Evolutionary conservation across 2,329 filamentous ascomycete genomes (phyloP).

Genomic region (Orbilia javanica): DNA sequence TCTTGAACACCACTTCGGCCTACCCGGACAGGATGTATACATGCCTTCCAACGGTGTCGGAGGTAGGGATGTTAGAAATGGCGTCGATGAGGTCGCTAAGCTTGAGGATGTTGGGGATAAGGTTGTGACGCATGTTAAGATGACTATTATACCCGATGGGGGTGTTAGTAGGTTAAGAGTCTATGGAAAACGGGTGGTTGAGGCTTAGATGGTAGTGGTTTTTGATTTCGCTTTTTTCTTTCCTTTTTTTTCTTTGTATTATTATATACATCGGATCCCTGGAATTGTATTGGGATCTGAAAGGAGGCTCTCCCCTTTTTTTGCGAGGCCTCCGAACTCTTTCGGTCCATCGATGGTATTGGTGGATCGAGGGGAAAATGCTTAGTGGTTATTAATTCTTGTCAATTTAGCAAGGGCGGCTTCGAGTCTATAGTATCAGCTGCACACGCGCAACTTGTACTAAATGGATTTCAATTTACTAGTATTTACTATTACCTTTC

Average conservation of each 20-base stretch:
- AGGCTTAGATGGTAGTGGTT: background rate
- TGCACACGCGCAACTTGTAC: background rate
- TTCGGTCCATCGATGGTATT: too few relatives aligned
- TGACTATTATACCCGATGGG: constrained; percentile 93
- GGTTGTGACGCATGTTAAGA: constrained; percentile 83
- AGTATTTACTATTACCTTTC: too few relatives aligned
- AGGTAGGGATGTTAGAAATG: background rate
- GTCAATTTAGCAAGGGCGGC: background rate
- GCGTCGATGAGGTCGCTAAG: constrained; percentile 62
- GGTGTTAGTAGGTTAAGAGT: constrained; percentile 89
- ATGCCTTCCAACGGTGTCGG: constrained; percentile 58
- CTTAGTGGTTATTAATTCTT: background rate
- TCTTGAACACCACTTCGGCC: constrained; percentile 41
- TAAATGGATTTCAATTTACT: background rate
- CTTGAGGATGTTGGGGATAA: constrained; percentile 66
- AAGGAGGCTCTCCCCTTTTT: too few relatives aligned
- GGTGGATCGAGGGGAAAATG: too few relatives aligned
- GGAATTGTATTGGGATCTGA: too few relatives aligned
- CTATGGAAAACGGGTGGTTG: constrained; percentile 73
- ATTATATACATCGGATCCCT: too few relatives aligned
- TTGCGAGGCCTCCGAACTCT: too few relatives aligned
- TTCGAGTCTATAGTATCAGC: background rate
- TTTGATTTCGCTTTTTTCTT: too few relatives aligned
- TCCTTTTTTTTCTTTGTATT: background rate
- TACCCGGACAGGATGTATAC: constrained; percentile 54